Evolutionary conservation across 2,329 filamentous ascomycete genomes (phyloP).

Genomic region (Teratosphaeria pseudoeucalypti): DNA sequence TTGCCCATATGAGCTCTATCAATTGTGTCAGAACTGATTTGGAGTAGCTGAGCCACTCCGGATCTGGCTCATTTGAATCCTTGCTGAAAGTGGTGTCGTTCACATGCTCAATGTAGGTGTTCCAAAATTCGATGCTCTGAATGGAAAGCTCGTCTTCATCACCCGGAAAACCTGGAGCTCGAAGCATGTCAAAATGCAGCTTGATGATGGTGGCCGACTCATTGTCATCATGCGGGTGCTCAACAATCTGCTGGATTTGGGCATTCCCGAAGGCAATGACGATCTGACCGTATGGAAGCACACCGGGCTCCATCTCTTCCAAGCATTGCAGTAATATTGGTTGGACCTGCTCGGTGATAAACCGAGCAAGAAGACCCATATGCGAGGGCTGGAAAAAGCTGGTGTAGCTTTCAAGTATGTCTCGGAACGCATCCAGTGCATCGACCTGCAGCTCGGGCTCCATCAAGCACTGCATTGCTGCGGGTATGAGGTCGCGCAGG

Average conservation of each 20-base stretch:
- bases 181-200: conserved; percentile 55
- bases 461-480: conserved; percentile 51
- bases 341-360: conserved; percentile 44
- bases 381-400: conserved; percentile 52
- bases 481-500: conserved; percentile 50
- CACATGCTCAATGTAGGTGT: conserved; percentile 51
- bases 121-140: conserved; percentile 71
- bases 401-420: conserved; percentile 55
- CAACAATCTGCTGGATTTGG: conserved; percentile 50
- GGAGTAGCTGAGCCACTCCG: conserved; percentile 49
- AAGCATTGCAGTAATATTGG: conserved; percentile 44
- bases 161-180: conserved; percentile 55
- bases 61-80: conserved; percentile 31
- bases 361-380: conserved; percentile 45
- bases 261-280: conserved; percentile 60
- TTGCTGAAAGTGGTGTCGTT: conserved; percentile 48
- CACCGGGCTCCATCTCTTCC: conserved; percentile 47
- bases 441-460: conserved; percentile 48
- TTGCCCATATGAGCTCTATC: conserved; percentile 18
- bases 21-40: conserved; percentile 50
- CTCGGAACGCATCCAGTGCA: conserved; percentile 53
- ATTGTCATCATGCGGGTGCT: conserved; percentile 38
- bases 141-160: conserved; percentile 67
- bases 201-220: conserved; percentile 41
- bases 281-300: conserved; percentile 52